Conservation (phyloP, 2,329 filamentous ascomycete species). For the Diplodia mutila region DNA sequence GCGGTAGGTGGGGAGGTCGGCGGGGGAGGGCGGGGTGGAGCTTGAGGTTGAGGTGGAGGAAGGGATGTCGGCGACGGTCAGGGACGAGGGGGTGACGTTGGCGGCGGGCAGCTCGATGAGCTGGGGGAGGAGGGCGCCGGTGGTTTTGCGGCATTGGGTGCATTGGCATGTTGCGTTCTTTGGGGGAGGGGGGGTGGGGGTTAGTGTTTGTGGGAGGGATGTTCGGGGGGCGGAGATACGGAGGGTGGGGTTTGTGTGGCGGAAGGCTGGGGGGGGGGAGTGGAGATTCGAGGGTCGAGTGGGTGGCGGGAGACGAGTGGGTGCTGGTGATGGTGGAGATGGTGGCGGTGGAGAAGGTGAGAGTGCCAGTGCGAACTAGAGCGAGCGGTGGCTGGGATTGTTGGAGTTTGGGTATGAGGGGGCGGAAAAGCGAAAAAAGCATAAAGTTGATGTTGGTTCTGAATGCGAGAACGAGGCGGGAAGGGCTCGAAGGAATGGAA, state of each 20-base stretch:
- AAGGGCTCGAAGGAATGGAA: neutral
- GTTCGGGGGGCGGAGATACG: too few species aligned
- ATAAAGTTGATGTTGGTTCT: neutral
- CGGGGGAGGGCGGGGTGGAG: neutral
- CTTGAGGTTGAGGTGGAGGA: too few species aligned
- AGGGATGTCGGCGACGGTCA: slow-evolving; percentile 21
- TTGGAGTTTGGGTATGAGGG: neutral
- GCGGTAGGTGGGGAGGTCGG: slow-evolving; percentile 30
- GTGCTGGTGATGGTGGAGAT: too few species aligned
- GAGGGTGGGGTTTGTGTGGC: too few species aligned
- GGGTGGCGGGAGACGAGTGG: too few species aligned
- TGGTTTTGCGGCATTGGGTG: slow-evolving; percentile 37
- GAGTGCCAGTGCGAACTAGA: too few species aligned
- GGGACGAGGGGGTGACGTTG: slow-evolving; percentile 28
- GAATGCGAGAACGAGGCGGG: neutral
- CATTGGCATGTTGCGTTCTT: slow-evolving; percentile 38
- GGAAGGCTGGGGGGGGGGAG: too few species aligned
- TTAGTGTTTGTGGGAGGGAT: neutral
- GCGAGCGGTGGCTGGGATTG: too few species aligned
- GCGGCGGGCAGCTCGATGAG: slow-evolving; percentile 29
- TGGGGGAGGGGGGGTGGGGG: neutral
- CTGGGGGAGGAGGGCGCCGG: slow-evolving; percentile 34
- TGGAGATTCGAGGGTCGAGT: too few species aligned
- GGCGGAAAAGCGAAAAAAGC: neutral
- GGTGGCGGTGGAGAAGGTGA: too few species aligned